Evolutionary conservation across 2,329 filamentous ascomycete species (phyloP).

Genomic region (Fusarium humuli): DNA sequence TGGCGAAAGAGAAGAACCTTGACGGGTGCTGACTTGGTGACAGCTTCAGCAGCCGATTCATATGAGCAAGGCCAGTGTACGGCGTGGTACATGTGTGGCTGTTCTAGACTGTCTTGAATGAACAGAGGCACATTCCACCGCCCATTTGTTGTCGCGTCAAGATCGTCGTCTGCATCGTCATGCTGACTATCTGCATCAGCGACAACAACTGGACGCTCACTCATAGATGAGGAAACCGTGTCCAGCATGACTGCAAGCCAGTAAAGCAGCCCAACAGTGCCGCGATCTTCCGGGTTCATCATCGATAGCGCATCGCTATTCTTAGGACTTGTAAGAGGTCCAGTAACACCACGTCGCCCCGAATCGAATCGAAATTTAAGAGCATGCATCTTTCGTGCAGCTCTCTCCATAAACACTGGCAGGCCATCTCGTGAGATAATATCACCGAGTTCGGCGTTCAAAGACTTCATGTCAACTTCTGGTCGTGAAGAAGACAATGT

Average conservation of each 20-base stretch:
- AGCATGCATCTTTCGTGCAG: constrained; percentile 44
- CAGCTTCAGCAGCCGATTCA: constrained; percentile 59
- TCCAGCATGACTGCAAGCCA: constrained; percentile 72
- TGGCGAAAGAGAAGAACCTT: constrained; percentile 69
- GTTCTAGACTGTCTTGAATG: constrained; percentile 46
- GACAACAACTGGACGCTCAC: constrained; percentile 52
- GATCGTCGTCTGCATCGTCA: constrained; percentile 39
- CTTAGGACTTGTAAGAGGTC: not conserved
- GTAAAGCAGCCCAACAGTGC: constrained; percentile 65
- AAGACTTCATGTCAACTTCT: constrained; percentile 20
- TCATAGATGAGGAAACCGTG: constrained; percentile 66
- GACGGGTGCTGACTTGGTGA: constrained; percentile 65
- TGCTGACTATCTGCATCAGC: constrained; percentile 55
- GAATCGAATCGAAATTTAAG: constrained; percentile 44
- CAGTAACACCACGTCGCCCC: constrained; percentile 24
- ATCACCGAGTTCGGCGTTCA: constrained; percentile 29
- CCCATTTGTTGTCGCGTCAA: constrained; percentile 15
- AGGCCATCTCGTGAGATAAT: constrained; percentile 42
- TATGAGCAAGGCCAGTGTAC: constrained; percentile 66
- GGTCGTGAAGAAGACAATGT: not conserved
- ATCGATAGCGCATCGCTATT: not conserved
- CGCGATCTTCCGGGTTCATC: constrained; percentile 44
- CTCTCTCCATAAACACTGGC: constrained; percentile 41
- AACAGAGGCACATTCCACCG: constrained; percentile 42
- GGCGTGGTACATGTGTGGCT: constrained; percentile 25